Conservation (phyloP, 139 green algal species). For the Bryopsis sp. region DNA sequence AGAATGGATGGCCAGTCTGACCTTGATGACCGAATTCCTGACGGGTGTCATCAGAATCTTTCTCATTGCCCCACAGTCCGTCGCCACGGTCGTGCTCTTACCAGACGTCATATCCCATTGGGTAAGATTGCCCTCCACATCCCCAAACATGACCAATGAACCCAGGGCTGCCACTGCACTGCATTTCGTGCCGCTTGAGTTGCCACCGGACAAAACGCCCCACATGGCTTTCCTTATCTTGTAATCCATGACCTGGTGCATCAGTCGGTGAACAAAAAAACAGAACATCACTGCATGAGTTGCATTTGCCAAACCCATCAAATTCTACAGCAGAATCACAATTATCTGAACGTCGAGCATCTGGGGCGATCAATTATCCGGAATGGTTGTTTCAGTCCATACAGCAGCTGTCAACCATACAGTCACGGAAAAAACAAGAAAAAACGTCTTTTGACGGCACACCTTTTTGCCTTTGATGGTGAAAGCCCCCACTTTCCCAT, state of each 20-base stretch:
- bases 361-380: not conserved
- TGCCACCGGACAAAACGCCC: not conserved
- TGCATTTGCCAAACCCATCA: not conserved
- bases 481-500: conserved; percentile 10
- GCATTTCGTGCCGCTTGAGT: not conserved
- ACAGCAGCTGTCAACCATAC: not conserved
- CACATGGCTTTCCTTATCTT: conserved; percentile 6
- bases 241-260: not conserved
- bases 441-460: not conserved
- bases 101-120: conserved; percentile 57
- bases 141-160: conserved; percentile 42
- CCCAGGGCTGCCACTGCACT: not conserved
- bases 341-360: not conserved
- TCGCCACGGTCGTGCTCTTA: conserved; percentile 24
- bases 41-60: not conserved
- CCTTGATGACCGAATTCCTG: not conserved
- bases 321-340: not conserved
- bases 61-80: conserved; percentile 8
- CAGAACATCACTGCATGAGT: not conserved
- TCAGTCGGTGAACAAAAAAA: not conserved
- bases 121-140: conserved; percentile 50
- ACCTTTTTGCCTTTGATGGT: conserved; percentile 12
- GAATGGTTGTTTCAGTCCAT: not conserved
- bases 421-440: not conserved
- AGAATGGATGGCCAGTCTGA: conserved; percentile 2